Conservation (phyloP, 257 asterid genomes). For the Echium plantagineum region DNA sequence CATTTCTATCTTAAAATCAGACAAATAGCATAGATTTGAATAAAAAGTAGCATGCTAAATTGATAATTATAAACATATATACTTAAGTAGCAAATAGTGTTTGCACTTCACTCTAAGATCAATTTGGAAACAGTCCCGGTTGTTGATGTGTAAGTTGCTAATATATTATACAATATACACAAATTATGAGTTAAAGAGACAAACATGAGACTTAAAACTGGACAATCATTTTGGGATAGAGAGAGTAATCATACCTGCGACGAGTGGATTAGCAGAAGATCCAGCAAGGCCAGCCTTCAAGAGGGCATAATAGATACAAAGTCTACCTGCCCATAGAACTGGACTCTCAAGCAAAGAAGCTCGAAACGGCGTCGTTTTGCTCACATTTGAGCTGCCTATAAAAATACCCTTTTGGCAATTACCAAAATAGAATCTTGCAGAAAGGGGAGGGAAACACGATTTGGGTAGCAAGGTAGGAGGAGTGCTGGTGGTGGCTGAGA, state of each 20-base stretch:
- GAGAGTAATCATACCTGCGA: conserved; percentile 17
- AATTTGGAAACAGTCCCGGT: no score
- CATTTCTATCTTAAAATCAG: no score
- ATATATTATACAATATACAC: no score
- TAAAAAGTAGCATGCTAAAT: no score
- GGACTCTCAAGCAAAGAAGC: conserved; percentile 69
- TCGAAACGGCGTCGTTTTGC: conserved; percentile 7
- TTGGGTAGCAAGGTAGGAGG: conserved; percentile 26
- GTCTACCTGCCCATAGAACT: conserved; percentile 85
- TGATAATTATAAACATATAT: no score
- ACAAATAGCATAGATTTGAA: no score
- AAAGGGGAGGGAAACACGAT: conserved; percentile 49
- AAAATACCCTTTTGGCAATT: conserved; percentile 23
- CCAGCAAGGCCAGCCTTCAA: conserved; percentile 91
- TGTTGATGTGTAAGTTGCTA: no score
- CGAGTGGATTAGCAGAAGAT: conserved; percentile 71
- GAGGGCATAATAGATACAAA: conserved; percentile 72
- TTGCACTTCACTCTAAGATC: no score
- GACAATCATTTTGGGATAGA: no score
- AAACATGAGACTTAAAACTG: no score
- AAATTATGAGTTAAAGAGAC: no score
- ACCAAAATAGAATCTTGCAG: conserved; percentile 23
- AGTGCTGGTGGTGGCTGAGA: conserved; percentile 11
- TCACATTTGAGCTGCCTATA: conserved; percentile 7
- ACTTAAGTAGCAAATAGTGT: no score